Conservation (phyloP, 768 basidiomycete genomes). For the Tulasnella sp. region DNA sequence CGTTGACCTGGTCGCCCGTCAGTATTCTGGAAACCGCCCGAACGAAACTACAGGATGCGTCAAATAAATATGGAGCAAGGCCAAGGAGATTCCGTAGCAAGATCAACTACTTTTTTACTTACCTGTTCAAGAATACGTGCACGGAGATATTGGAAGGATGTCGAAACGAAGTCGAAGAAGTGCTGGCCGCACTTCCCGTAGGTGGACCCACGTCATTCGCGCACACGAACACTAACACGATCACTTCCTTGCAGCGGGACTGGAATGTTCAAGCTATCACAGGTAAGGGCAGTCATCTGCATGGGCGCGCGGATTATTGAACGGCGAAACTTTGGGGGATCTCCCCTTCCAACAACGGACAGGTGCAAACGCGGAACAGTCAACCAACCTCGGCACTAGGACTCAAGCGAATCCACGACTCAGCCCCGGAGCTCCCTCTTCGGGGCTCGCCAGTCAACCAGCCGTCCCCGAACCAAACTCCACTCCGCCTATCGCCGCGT, state of each 20-base stretch:
- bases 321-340: too few relatives aligned
- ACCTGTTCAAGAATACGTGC: neutral
- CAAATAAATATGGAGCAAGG: neutral
- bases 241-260: neutral
- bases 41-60: neutral
- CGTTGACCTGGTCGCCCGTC: neutral
- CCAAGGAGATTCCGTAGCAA: neutral
- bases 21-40: neutral
- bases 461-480: neutral
- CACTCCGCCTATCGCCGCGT: neutral
- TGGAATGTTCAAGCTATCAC: neutral
- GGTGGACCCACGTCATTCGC: neutral
- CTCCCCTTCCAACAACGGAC: too few relatives aligned
- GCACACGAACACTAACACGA: neutral
- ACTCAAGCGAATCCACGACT: neutral
- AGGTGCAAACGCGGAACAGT: too few relatives aligned
- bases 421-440: neutral
- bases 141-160: neutral
- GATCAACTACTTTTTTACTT: neutral
- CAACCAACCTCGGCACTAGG: too few relatives aligned
- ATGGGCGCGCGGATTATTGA: too few relatives aligned
- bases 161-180: neutral
- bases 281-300: neutral
- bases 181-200: neutral
- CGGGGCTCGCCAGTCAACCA: neutral